Evolutionary conservation across 768 basidiomycete species (phyloP), one percentile per base, ranked within the genome.

Genomic region (Panaeolus cyanescens): DNA sequence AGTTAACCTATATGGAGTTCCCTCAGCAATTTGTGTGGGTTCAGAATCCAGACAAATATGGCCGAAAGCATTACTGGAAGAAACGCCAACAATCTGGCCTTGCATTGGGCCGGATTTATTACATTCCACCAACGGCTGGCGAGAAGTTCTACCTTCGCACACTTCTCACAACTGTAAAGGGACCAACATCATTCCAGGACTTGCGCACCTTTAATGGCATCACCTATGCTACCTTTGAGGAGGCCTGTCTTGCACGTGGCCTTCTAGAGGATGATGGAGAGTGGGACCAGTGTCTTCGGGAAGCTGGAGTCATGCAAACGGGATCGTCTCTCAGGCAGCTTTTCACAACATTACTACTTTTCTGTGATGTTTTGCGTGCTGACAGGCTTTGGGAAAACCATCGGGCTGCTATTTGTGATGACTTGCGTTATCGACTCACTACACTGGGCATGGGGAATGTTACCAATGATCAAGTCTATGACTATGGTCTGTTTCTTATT

Each of bases 71-170:
- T 4, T 28, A 45, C 6, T 83, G 81, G 81, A 62, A 25, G 0
- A 0, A 64, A 2, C 70, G 75, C 0, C 22, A 73, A 53, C 55
- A 57, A 17, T n/a, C n/a, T n/a, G 67, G 65, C 0, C 74, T 71
- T 70, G 74, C 80, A 1, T 62, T 83, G 55, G 81, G 81, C 0
- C 65, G 76, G 0, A 79, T 83, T 72, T 78, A 76, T 59, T 77
- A 71, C 66, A 69, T 74, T 2, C 50, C 60, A 22, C 79, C 79
- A 2, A 71, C 72, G 33, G 59, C 65, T 37, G 76, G 79, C 1
- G 78, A 83, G 42, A 53, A 65, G 0, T 82, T 77, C 62, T 80
- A 82, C 60, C 75, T 83, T 0, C 69, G 78, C 0, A 65, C 70
- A 0, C 70, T 83, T 1, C 70, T 83, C 0, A 74, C 78, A 9